Conservation (phyloP, 306 rosid genomes). For the Lotus japonicus region DNA sequence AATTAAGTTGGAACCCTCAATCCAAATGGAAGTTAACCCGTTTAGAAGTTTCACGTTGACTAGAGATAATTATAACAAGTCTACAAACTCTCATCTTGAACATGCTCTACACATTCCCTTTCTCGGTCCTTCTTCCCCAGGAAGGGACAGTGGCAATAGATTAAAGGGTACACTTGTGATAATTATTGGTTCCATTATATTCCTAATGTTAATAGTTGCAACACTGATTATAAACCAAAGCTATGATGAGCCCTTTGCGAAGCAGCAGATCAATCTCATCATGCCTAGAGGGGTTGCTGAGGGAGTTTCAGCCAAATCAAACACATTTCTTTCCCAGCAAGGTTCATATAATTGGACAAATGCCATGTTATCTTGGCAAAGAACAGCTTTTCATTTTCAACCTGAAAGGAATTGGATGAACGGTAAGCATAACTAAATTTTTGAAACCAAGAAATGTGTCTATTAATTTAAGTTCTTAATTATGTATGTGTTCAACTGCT, state of each 20-base stretch:
- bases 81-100: constrained; percentile 10
- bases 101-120: constrained; percentile 28
- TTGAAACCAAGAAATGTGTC: no score
- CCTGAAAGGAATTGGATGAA: constrained; percentile 77
- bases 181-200: constrained; percentile 21
- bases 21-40: no score
- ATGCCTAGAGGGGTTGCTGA: constrained; percentile 48
- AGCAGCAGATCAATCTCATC: neutral
- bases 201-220: constrained; percentile 35
- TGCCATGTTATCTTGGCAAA: constrained; percentile 83
- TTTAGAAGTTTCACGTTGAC: no score
- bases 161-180: neutral
- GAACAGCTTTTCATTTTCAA: constrained; percentile 80
- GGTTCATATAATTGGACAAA: constrained; percentile 64
- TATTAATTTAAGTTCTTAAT: no score
- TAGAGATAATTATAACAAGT: no score
- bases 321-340: constrained; percentile 18
- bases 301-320: constrained; percentile 79
- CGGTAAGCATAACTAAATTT: constrained; percentile 34
- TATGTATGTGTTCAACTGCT: neutral
- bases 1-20: no score
- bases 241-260: neutral
- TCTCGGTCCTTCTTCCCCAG: constrained; percentile 13
- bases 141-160: neutral
- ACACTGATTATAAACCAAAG: constrained; percentile 31